Conservation (phyloP, 2,329 filamentous ascomycete species). For the Akanthomyces muscarius region DNA sequence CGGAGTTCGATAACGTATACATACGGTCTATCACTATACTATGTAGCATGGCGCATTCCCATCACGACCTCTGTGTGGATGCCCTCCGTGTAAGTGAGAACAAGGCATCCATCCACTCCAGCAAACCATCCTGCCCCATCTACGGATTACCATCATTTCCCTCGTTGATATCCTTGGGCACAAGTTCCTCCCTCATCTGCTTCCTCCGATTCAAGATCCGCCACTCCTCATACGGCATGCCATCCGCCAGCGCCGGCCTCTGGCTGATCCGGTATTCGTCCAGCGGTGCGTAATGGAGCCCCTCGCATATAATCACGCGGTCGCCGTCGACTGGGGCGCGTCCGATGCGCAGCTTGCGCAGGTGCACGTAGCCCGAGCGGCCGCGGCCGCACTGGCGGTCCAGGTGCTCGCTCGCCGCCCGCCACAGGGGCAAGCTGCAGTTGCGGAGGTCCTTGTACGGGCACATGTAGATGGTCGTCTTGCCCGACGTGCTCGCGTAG, state of each 20-base stretch:
- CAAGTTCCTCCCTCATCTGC: neutral
- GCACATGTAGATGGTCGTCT: slow-evolving; percentile 7
- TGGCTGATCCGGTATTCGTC: neutral
- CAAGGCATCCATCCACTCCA: neutral
- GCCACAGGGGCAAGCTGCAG: neutral
- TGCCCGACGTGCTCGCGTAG: neutral
- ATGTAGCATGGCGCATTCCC: too few species aligned
- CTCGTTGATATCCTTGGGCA: neutral
- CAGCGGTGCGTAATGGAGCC: neutral
- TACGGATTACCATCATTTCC: neutral
- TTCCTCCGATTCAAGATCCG: neutral
- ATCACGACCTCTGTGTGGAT: neutral
- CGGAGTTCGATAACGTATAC: too few species aligned
- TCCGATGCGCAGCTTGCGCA: neutral
- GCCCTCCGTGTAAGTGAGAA: neutral
- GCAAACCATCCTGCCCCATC: neutral
- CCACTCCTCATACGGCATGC: slow-evolving; percentile 5
- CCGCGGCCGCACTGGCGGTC: neutral
- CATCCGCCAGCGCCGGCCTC: neutral
- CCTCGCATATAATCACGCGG: neutral
- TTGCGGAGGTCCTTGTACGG: neutral
- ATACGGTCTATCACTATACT: too few species aligned
- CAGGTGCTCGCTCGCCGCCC: neutral
- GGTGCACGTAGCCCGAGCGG: neutral
- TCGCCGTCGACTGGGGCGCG: neutral